Conservation (phyloP, 1,284 basidiomycete genomes). For the Ustilago bromivora region DNA sequence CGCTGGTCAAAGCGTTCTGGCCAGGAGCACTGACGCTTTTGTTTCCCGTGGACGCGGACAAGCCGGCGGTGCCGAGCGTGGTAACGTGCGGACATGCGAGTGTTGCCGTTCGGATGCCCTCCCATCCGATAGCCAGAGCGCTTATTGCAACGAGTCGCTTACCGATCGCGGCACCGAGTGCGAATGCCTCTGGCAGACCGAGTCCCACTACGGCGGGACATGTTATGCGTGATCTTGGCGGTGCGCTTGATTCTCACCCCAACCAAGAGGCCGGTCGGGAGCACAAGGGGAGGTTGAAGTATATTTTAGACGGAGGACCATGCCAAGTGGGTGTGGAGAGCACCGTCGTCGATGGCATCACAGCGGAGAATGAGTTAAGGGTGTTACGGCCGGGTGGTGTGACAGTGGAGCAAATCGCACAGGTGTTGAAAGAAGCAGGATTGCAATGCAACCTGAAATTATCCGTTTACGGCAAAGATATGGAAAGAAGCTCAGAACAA, state of each 20-base stretch:
- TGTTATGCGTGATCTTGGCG: constrained; percentile 81
- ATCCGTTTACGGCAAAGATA: constrained; percentile 65
- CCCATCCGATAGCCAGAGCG: constrained; percentile 89
- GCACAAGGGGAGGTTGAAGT: constrained; percentile 71
- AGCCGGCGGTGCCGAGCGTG: constrained; percentile 51
- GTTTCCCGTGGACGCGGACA: constrained; percentile 75
- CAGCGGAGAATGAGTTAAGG: constrained; percentile 76
- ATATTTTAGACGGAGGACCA: constrained; percentile 92
- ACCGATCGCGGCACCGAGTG: constrained; percentile 93
- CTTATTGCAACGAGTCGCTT: constrained; percentile 81
- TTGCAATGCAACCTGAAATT: constrained; percentile 35
- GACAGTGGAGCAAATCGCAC: constrained; percentile 80
- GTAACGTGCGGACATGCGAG: constrained; percentile 82
- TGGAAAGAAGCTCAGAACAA: constrained; percentile 49
- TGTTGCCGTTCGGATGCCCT: constrained; percentile 93
- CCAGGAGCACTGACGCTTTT: constrained; percentile 92
- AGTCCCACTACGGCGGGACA: constrained; percentile 92
- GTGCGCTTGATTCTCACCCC: constrained; percentile 73
- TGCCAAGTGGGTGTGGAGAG: constrained; percentile 93
- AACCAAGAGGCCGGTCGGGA: neutral
- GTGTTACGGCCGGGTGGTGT: constrained; percentile 92
- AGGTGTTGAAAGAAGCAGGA: constrained; percentile 30
- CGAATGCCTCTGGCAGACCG: constrained; percentile 93
- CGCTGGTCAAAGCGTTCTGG: constrained; percentile 84
- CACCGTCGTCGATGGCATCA: constrained; percentile 87